Evolutionary conservation across 2,329 filamentous ascomycete species (phyloP).

Genomic region (Penicillium aurantiogriseum): DNA sequence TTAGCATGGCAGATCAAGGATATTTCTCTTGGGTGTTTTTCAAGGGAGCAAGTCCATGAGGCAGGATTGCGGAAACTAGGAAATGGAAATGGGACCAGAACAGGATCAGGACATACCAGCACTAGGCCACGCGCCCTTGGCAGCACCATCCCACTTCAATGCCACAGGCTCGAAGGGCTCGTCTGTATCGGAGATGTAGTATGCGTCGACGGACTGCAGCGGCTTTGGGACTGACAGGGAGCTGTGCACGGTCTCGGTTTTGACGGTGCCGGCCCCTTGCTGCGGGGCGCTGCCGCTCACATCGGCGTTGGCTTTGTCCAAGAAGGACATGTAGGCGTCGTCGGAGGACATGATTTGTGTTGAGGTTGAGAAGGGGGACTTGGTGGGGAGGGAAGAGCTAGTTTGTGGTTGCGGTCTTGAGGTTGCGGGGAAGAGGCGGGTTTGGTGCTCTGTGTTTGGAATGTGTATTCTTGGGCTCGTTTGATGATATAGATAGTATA

Average conservation of each 20-base stretch:
- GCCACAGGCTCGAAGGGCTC: constrained; percentile 79
- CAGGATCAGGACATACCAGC: constrained; percentile 26
- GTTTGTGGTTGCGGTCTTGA: constrained; percentile 3
- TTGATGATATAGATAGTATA: background rate
- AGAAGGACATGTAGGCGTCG: constrained; percentile 78
- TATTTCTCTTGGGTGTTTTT: background rate
- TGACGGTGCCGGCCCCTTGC: constrained; percentile 23
- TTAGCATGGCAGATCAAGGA: constrained; percentile 11
- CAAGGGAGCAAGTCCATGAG: background rate
- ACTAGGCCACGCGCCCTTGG: constrained; percentile 35
- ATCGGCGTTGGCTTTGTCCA: constrained; percentile 82
- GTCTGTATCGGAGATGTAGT: constrained; percentile 79
- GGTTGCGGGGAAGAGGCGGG: constrained; percentile 8
- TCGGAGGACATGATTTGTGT: constrained; percentile 57
- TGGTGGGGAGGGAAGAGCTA: constrained; percentile 5
- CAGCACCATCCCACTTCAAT: constrained; percentile 54
- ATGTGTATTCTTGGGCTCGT: background rate
- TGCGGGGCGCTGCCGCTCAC: constrained; percentile 34
- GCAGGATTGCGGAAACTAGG: background rate
- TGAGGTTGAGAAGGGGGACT: constrained; percentile 16
- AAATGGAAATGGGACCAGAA: background rate
- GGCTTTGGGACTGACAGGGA: constrained; percentile 60
- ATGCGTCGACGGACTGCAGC: constrained; percentile 58
- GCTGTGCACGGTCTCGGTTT: constrained; percentile 42
- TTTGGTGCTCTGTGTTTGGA: background rate